Percentiles rank a stretch among this genome's conserved stretches.
Evolutionary conservation across 306 rosid genomes (phyloP).

Genomic region (Betula pendula): DNA sequence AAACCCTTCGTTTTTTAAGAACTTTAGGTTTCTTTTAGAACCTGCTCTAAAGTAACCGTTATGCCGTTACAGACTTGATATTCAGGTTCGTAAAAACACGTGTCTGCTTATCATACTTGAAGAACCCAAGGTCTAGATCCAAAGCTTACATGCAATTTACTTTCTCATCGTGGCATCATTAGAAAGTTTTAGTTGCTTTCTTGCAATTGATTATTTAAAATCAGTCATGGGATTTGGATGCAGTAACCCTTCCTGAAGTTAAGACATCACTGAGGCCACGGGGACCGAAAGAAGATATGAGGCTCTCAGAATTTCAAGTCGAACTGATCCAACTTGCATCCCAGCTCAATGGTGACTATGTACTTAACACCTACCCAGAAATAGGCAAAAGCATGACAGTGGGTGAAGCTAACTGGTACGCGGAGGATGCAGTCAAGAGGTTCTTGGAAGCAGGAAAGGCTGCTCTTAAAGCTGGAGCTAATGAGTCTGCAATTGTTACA

Average conservation of each 20-base stretch:
- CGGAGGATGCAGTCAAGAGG: conserved; percentile 92
- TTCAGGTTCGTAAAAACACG: no score
- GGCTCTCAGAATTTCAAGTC: conserved; percentile 84
- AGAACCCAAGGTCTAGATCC: neutral
- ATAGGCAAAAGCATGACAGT: conserved; percentile 77
- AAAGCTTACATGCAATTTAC: neutral
- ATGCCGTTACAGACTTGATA: no score
- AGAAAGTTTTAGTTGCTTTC: conserved; percentile 6
- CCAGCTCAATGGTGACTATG: conserved; percentile 86
- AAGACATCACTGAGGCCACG: conserved; percentile 54
- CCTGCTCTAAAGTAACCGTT: no score
- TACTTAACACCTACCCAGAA: conserved; percentile 73
- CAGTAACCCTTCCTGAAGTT: conserved; percentile 84
- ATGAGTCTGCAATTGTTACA: conserved; percentile 76
- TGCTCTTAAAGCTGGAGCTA: conserved; percentile 86
- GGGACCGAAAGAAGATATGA: conserved; percentile 69
- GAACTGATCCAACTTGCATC: conserved; percentile 94
- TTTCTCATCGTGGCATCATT: neutral
- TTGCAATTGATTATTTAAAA: conserved; percentile 14
- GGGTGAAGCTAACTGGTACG: conserved; percentile 75
- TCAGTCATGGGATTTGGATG: conserved; percentile 6
- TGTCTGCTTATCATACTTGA: neutral
- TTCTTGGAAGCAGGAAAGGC: conserved; percentile 84
- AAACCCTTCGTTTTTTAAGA: no score
- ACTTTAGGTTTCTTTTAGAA: no score